Percentiles rank a stretch among this genome's conserved stretches.
phyloP scores from a whole-genome alignment of 176 grass and related monocot species.

The Alopecurus myosuroides region DNA sequence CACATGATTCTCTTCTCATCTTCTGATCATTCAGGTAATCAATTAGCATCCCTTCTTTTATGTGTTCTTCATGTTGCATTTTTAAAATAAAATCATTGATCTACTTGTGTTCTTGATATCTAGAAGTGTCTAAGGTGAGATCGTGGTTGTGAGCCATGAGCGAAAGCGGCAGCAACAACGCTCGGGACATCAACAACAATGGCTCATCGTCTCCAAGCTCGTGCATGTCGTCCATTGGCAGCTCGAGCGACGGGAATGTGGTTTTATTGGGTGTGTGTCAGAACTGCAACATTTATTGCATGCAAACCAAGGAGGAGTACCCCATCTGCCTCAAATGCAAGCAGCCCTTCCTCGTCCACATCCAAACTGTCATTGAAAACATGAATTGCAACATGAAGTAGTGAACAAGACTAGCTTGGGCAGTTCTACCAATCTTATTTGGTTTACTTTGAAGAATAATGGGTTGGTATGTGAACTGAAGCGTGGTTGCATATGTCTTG shows the following conservation, averaged over 20 bases:
- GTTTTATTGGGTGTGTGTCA: too few species aligned
- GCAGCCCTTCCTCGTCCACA: slow-evolving; percentile 32
- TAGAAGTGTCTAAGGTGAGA: background rate
- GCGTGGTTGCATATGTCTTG: background rate
- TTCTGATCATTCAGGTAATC: background rate
- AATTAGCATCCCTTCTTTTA: background rate
- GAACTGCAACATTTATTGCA: too few species aligned
- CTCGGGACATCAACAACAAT: background rate
- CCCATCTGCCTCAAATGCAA: slow-evolving; percentile 41
- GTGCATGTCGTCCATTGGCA: too few species aligned
- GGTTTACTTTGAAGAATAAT: background rate
- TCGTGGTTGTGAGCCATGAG: background rate
- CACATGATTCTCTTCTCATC: background rate
- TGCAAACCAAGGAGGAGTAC: too few species aligned
- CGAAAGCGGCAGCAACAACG: background rate
- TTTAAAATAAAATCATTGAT: background rate
- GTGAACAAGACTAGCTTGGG: background rate
- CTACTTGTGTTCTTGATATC: background rate
- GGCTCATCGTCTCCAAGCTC: too few species aligned
- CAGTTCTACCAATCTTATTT: background rate
- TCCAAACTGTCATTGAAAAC: slow-evolving; percentile 2
- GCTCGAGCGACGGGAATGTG: too few species aligned
- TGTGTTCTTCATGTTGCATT: background rate
- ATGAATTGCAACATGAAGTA: slow-evolving; percentile 27
- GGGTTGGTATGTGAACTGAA: background rate